phyloP scores from a whole-genome alignment of 208 protist genomes.

The Acanthamoeba lenticulata region DNA sequence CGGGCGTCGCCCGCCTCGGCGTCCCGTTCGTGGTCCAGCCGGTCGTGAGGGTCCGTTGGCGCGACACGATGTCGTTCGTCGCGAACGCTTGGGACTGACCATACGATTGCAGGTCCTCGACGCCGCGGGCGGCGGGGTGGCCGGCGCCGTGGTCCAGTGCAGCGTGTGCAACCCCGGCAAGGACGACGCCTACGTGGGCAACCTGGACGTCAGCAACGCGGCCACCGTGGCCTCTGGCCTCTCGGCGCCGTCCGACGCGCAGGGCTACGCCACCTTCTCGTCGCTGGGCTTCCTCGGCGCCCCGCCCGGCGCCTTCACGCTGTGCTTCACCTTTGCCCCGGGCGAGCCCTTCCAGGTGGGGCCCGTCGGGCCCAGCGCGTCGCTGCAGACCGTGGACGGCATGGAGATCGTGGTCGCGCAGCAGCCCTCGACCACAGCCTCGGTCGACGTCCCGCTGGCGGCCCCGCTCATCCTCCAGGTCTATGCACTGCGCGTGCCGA shows the following conservation, averaged over 20 bases:
- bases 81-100: neutral
- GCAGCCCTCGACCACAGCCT: constrained; percentile 7
- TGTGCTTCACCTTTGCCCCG: neutral
- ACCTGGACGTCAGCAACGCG: neutral
- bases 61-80: too few species aligned
- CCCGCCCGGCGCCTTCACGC: neutral
- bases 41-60: neutral
- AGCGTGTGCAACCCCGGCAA: neutral
- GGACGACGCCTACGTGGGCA: neutral
- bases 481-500: neutral
- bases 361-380: neutral
- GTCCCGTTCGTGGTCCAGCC: neutral
- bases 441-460: neutral
- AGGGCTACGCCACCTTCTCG: neutral
- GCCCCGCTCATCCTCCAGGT: neutral
- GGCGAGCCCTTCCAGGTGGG: neutral
- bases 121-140: neutral
- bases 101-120: neutral
- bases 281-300: constrained; percentile 21
- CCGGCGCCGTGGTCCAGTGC: neutral
- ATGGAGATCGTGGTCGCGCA: constrained; percentile 17
- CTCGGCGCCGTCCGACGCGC: neutral
- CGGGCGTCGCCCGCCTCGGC: neutral
- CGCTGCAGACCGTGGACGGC: neutral
- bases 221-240: neutral